phyloP scores from a whole-genome alignment of 1,139 yeast species.

The Yamadazyma triangularis region DNA sequence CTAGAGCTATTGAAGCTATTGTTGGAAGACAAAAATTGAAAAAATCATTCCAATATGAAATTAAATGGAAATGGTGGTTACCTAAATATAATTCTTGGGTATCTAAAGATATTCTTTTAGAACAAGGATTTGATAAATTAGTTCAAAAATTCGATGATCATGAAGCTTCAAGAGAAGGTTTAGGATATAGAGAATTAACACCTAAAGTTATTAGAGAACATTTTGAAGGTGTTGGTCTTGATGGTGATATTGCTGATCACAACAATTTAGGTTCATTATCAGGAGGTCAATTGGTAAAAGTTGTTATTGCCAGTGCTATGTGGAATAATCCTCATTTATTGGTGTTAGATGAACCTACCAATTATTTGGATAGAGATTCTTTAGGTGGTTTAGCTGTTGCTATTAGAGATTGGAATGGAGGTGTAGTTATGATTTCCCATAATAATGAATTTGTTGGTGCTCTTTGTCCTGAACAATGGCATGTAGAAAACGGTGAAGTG shows the following conservation, averaged over 20 bases:
- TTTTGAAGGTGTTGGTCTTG: slow-evolving; percentile 95
- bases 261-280: slow-evolving; percentile 95
- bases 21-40: slow-evolving; percentile 97
- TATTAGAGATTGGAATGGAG: slow-evolving; percentile 96
- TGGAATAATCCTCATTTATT: slow-evolving; percentile 99
- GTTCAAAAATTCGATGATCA: slow-evolving; percentile 96
- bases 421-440: slow-evolving; percentile 98
- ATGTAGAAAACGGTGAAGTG: slow-evolving; percentile 87
- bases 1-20: slow-evolving; percentile 84
- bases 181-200: slow-evolving; percentile 89
- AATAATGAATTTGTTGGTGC: slow-evolving; percentile 97
- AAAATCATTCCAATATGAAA: slow-evolving; percentile 94
- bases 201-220: slow-evolving; percentile 94
- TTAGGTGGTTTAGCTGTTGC: slow-evolving; percentile 97
- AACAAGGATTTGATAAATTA: slow-evolving; percentile 80
- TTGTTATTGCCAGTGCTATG: slow-evolving; percentile 99
- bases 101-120: slow-evolving; percentile 73
- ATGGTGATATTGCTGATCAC: slow-evolving; percentile 97
- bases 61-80: slow-evolving; percentile 90
- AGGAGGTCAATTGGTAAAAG: slow-evolving; percentile 97
- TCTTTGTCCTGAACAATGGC: slow-evolving; percentile 97
- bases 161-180: slow-evolving; percentile 97
- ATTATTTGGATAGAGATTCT: slow-evolving; percentile 96
- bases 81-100: slow-evolving; percentile 95
- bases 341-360: slow-evolving; percentile 97